Conservation (phyloP, 768 basidiomycete genomes). For the Pulveroboletus sp. region DNA sequence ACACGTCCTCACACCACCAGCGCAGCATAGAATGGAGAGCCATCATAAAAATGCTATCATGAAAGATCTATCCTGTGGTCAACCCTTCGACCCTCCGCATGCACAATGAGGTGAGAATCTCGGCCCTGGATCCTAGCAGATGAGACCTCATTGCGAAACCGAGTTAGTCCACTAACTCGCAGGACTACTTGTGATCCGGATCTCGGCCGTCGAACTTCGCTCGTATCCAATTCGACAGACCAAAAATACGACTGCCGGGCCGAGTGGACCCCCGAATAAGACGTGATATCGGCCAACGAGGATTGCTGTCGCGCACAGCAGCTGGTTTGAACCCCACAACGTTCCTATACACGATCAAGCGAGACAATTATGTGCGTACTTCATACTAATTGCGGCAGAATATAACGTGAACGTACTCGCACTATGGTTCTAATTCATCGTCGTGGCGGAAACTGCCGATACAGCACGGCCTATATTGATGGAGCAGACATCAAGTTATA, state of each 20-base stretch:
- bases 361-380: slow-evolving; percentile 15
- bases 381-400: slow-evolving; percentile 5
- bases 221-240: not conserved
- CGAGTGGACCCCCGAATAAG: slow-evolving; percentile 7
- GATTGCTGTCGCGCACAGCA: slow-evolving; percentile 11
- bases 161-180: not conserved
- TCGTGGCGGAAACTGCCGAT: slow-evolving; percentile 2
- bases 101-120: slow-evolving; percentile 12
- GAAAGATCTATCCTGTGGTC: not conserved
- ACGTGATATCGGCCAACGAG: not conserved
- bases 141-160: not conserved
- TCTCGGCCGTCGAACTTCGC: not conserved
- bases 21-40: slow-evolving; percentile 1
- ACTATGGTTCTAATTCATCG: not conserved
- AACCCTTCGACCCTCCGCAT: not conserved
- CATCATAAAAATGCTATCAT: slow-evolving; percentile 11
- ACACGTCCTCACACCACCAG: slow-evolving; percentile 11
- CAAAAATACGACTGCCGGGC: too few species aligned
- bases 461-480: not conserved
- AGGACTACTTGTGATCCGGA: not conserved
- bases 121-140: not conserved
- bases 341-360: slow-evolving; percentile 21
- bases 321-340: slow-evolving; percentile 23
- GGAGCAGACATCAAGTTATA: not conserved
- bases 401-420: not conserved